Conservation (phyloP, 495 filamentous ascomycete species). For the Penicillium turbatum region DNA sequence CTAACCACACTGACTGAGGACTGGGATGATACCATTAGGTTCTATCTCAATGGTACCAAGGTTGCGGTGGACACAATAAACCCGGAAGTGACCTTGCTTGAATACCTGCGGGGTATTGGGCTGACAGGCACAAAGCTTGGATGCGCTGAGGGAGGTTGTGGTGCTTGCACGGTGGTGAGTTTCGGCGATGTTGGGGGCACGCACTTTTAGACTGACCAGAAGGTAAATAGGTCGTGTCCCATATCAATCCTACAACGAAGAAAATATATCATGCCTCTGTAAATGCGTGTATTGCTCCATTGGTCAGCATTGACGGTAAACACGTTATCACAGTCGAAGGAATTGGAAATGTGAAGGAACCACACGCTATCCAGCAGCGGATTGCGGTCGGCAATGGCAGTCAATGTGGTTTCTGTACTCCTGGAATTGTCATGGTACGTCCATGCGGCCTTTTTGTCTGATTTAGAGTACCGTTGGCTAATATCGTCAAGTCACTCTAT, state of each 20-base stretch:
- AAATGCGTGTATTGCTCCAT: constrained; percentile 90
- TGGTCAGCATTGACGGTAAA: constrained; percentile 92
- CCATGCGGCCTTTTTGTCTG: not conserved
- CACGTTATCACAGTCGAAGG: constrained; percentile 98
- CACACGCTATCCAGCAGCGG: constrained; percentile 89
- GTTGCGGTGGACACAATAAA: constrained; percentile 78
- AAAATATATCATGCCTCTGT: constrained; percentile 88
- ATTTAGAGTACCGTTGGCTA: not conserved
- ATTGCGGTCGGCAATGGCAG: constrained; percentile 64
- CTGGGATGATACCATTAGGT: constrained; percentile 68
- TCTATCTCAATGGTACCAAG: constrained; percentile 95
- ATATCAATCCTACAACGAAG: constrained; percentile 86
- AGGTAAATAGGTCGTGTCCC: constrained; percentile 64
- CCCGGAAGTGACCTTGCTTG: constrained; percentile 86
- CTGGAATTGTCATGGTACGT: constrained; percentile 88
- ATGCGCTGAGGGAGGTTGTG: constrained; percentile 94
- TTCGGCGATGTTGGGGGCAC: not conserved
- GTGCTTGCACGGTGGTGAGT: constrained; percentile 90
- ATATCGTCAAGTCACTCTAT: constrained; percentile 24
- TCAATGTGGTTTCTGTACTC: constrained; percentile 85
- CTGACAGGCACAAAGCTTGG: constrained; percentile 72
- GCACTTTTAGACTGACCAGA: not conserved
- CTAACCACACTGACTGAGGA: constrained; percentile 55
- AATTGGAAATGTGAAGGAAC: constrained; percentile 83
- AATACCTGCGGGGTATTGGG: constrained; percentile 87